Base-by-base conservation (phyloP, 2,329 filamentous ascomycete species). In the Scorias spongiosa region DNA sequence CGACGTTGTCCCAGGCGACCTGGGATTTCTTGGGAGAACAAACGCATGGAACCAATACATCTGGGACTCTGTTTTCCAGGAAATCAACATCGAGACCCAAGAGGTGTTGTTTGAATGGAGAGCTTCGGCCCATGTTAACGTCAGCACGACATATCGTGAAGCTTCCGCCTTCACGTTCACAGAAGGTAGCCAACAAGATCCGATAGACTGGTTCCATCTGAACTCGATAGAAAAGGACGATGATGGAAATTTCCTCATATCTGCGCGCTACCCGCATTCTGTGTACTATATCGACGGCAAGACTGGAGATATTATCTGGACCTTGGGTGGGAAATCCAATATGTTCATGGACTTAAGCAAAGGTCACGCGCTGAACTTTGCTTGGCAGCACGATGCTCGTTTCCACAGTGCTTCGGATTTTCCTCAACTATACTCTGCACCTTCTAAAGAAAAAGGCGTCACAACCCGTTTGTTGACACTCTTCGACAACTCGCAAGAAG, bases 171-270 rank as follows among this genome's bases (percentile, higher is more conserved):
- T 64, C 11, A 67, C 67, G 20, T 54, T 64, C 11, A 67, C 67
- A 20, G 61, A 62, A 15, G 66, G 64, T 28, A 57, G 66, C 44
- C 57, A 62, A 29, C 57, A 62, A 18, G 63, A 66, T 38, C 64
- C 67, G 0, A 73, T 65, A 54, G 71, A 75, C 50, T 73, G 64
- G 54, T 72, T 72, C 54, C 71, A 71, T 53, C 67, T 72, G 53
- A 70, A 71, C 57, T 69, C 66, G 45, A 57, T 72, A 36, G 64
- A 66, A 46, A 72, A 72, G 48, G 66, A 70, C 47, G 52, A 53
- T 1, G 49, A 60, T 4, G 69, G 66, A 1, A 65, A 71, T 51
- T 71, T 69, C 46, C 57, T 72, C 12, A 59, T 71, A 29, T 70
- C 67, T 0, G 61, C 61, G 3, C 59, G 66, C 5, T 62, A 68